phyloP scores from a whole-genome alignment of 176 grass and related monocot species.

The Carex pumila region DNA sequence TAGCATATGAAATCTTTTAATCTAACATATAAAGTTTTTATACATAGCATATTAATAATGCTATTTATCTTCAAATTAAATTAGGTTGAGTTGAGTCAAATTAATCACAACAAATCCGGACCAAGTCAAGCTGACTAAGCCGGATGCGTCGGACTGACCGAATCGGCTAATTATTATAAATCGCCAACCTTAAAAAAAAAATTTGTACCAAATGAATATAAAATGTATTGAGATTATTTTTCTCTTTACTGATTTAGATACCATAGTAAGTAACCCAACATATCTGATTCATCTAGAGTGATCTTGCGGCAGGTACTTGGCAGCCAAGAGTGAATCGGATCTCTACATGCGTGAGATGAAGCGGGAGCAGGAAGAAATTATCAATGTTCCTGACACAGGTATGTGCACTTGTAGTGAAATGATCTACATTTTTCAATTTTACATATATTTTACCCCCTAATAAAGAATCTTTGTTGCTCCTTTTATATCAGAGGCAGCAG shows the following conservation, averaged over 20 bases:
- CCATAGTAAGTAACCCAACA: not conserved
- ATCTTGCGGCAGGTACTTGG: conserved; percentile 56
- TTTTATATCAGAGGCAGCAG: conserved; percentile 60
- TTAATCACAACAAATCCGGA: too few relatives aligned
- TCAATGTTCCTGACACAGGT: conserved; percentile 66
- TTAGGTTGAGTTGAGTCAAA: too few relatives aligned
- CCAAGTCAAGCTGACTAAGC: too few relatives aligned
- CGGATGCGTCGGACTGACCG: too few relatives aligned
- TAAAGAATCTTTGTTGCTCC: not conserved
- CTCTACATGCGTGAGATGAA: conserved; percentile 78
- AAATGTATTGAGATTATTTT: not conserved
- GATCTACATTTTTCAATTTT: not conserved
- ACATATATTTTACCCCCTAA: not conserved
- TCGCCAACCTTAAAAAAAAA: not conserved
- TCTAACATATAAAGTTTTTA: too few relatives aligned
- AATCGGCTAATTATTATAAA: too few relatives aligned
- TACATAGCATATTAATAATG: too few relatives aligned
- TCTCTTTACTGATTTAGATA: not conserved
- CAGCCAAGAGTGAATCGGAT: conserved; percentile 89
- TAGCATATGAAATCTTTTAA: too few relatives aligned
- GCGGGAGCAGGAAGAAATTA: conserved; percentile 86
- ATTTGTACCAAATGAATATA: not conserved
- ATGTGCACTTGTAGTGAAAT: not conserved
- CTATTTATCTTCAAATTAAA: too few relatives aligned
- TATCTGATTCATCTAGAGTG: not conserved